Percentiles rank a stretch among this genome's conserved stretches.
Conservation (phyloP, 768 basidiomycete genomes). For the Mycena epipterygia region DNA sequence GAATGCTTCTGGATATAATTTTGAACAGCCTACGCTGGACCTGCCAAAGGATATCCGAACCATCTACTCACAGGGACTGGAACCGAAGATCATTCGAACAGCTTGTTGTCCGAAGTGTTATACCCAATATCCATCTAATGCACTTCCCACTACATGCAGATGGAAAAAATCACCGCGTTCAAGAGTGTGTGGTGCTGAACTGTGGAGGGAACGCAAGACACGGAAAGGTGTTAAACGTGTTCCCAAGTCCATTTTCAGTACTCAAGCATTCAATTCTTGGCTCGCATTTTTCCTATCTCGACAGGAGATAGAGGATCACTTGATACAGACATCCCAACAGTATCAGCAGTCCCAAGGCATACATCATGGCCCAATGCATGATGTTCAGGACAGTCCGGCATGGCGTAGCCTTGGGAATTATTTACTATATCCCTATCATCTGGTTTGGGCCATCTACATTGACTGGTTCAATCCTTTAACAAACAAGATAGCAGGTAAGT, state of each 20-base stretch:
- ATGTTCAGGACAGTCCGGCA: conserved; percentile 11
- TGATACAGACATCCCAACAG: conserved; percentile 40
- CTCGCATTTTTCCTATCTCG: conserved; percentile 42
- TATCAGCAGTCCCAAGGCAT: neutral
- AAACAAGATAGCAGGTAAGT: conserved; percentile 45
- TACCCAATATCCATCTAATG: conserved; percentile 23
- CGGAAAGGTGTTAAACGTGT: conserved; percentile 35
- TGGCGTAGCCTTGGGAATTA: conserved; percentile 39
- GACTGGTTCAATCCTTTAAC: conserved; percentile 53
- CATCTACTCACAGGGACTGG: neutral
- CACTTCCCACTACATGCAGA: neutral
- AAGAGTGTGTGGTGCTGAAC: neutral
- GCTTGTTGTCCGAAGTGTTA: conserved; percentile 44
- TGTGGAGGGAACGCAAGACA: neutral
- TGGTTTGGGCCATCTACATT: conserved; percentile 47
- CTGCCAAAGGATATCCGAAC: neutral
- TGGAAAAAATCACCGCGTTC: neutral
- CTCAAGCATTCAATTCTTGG: conserved; percentile 45
- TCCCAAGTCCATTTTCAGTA: conserved; percentile 39
- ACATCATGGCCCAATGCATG: neutral
- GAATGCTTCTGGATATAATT: neutral
- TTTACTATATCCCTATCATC: conserved; percentile 28
- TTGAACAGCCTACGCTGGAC: neutral
- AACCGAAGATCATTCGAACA: neutral
- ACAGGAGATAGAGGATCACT: conserved; percentile 24